Base-by-base conservation (phyloP, 257 asterid species). In the Solanum okadae region DNA sequence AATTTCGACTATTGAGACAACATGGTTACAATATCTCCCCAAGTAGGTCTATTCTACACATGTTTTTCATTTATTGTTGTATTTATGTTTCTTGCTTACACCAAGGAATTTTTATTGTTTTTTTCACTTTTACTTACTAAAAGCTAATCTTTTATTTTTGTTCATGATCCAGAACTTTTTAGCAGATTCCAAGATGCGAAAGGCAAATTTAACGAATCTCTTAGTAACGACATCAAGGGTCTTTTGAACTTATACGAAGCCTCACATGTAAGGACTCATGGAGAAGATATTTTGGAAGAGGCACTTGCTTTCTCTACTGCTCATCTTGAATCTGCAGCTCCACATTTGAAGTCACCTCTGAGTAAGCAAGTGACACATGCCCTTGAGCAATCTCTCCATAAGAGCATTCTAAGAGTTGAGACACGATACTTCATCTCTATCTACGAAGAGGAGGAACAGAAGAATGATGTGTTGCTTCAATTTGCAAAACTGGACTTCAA, bases 211-310 rank as follows among this genome's bases (percentile, higher is more conserved):
- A 89, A 88, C 46, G 88, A 83, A 9, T 16, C 84, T 1, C n/a
- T 83, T 0, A 35, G 8, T 13, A 40, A 23, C 0, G 89, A 87
- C 3, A 83, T 52, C 0, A 65, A 15, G 29, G 92, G 89, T 34
- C 5, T 90, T 25, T 86, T 91, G 37, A 92, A 89, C 61, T 70
- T 93, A 40, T 89, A 87, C 22, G 92, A 91, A 87, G 93, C 95
- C 23, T 59, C 91, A 25, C 87, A 90, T 91, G 88, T 93, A 3
- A 87, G 92, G 49, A 73, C 90, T 23, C 92, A 87, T 22, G 87
- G 73, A 10, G 94, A 93, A 37, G 87, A 72, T 25, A 65, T 88
- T n/a, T 88, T 93, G 13, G 93, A 93, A 31, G 86, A 92, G 0
- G 93, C 89, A 40, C 87, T 92, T 12, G 7, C 8, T 18, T 89